Percentiles rank a stretch among this genome's conserved stretches.
Evolutionary conservation across 768 basidiomycete species (phyloP).

Genomic region (Psilocybe sp.): DNA sequence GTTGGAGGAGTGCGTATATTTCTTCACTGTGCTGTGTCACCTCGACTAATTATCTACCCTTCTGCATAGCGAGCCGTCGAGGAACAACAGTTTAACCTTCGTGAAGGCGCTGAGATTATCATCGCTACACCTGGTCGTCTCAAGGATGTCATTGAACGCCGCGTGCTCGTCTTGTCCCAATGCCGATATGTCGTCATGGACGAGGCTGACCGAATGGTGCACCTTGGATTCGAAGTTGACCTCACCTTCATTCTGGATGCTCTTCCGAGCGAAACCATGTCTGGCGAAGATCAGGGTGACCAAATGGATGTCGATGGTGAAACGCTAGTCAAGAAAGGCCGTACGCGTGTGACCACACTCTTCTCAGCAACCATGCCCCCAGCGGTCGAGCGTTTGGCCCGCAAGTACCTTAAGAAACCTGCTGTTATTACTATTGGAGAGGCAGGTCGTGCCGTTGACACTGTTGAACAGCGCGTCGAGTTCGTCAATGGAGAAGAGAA

Average conservation of each 20-base stretch:
- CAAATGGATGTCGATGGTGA: constrained; percentile 78
- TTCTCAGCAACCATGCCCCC: constrained; percentile 99
- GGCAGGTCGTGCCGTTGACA: constrained; percentile 96
- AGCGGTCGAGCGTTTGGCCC: constrained; percentile 90
- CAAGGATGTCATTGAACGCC: constrained; percentile 95
- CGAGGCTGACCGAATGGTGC: constrained; percentile 99
- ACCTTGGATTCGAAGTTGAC: constrained; percentile 94
- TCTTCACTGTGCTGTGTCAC: constrained; percentile 3
- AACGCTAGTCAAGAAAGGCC: constrained; percentile 66
- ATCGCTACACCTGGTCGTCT: constrained; percentile 98
- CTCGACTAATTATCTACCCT: background rate
- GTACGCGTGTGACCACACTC: constrained; percentile 89
- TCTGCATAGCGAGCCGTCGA: constrained; percentile 76
- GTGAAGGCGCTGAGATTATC: constrained; percentile 98
- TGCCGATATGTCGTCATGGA: constrained; percentile 99
- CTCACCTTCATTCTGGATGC: constrained; percentile 93
- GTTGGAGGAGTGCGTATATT: constrained; percentile 82
- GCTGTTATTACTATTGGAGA: constrained; percentile 98
- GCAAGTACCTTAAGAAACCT: constrained; percentile 90
- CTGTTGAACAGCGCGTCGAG: constrained; percentile 95
- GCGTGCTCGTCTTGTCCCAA: constrained; percentile 92
- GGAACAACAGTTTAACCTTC: constrained; percentile 96
- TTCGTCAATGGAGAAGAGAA: constrained; percentile 92
- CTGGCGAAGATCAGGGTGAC: constrained; percentile 76
- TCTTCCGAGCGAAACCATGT: constrained; percentile 83